Evolutionary conservation across 2,329 filamentous ascomycete genomes (phyloP).

Genomic region (Sporothrix protearum): DNA sequence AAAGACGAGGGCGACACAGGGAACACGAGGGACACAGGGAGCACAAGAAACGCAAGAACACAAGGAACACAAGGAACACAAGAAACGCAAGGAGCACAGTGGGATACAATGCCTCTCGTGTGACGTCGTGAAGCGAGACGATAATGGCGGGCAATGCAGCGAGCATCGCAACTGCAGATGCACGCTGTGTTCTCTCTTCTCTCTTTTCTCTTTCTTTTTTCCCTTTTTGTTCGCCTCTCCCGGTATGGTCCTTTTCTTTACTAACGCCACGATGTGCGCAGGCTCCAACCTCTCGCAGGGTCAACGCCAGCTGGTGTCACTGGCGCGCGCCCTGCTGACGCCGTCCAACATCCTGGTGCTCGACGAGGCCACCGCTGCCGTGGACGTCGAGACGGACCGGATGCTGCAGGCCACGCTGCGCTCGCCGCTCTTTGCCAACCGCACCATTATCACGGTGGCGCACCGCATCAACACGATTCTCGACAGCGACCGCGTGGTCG

Average conservation of each 20-base stretch:
- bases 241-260: too few species aligned
- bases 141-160: neutral
- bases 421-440: constrained; percentile 71
- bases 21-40: neutral
- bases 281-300: constrained; percentile 94
- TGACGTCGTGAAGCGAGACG: neutral
- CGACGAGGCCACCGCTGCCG: constrained; percentile 86
- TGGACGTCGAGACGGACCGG: constrained; percentile 65
- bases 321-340: constrained; percentile 88
- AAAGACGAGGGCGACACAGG: neutral
- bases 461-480: constrained; percentile 98
- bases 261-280: constrained; percentile 39
- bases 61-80: neutral
- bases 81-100: neutral
- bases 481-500: constrained; percentile 82
- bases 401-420: constrained; percentile 63
- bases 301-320: constrained; percentile 87
- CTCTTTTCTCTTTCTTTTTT: neutral
- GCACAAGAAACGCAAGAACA: neutral
- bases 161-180: constrained; percentile 13
- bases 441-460: constrained; percentile 97
- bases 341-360: constrained; percentile 96
- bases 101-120: neutral
- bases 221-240: neutral
- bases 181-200: neutral